These are phyloP conservation scores for Mortierella antarctica DNA, from an alignment of 192 early-diverging fungal genomes.

Conservation along the genomic window DNA sequence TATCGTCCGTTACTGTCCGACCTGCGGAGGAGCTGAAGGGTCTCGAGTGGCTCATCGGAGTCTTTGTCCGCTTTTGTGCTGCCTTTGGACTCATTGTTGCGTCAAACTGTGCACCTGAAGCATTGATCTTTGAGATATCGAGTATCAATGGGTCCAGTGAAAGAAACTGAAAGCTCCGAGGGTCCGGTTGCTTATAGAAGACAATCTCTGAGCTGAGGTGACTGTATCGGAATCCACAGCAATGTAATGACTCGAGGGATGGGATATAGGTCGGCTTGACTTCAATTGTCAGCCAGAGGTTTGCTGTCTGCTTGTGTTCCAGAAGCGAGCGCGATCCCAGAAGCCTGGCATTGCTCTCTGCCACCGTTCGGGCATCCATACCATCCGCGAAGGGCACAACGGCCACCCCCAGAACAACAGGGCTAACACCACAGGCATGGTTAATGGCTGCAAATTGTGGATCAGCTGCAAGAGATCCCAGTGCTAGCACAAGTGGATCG, in stretches of 20 bases:
- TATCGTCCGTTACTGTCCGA: slow-evolving; percentile 45
- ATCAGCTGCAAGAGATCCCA: slow-evolving; percentile 29
- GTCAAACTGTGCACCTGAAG: slow-evolving; percentile 37
- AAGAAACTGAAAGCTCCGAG: slow-evolving; percentile 70
- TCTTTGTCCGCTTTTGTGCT: slow-evolving; percentile 52
- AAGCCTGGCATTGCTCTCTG: slow-evolving; percentile 37
- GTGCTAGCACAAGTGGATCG: slow-evolving; percentile 26
- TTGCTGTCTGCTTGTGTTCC: slow-evolving; percentile 50
- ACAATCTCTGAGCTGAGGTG: slow-evolving; percentile 62
- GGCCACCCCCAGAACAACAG: slow-evolving; percentile 41
- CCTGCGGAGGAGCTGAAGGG: slow-evolving; percentile 31
- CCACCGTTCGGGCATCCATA: slow-evolving; percentile 27
- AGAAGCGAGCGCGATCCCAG: slow-evolving; percentile 25
- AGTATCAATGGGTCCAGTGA: slow-evolving; percentile 73
- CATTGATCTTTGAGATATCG: slow-evolving; percentile 66
- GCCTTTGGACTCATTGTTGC: slow-evolving; percentile 51
- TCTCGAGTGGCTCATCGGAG: slow-evolving; percentile 24
- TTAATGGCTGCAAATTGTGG: slow-evolving; percentile 38
- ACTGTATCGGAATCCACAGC: slow-evolving; percentile 54
- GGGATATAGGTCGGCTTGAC: slow-evolving; percentile 56
- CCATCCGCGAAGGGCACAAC: slow-evolving; percentile 43
- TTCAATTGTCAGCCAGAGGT: slow-evolving; percentile 57
- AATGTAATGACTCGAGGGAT: slow-evolving; percentile 49
- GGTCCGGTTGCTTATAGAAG: slow-evolving; percentile 69
- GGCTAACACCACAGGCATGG: slow-evolving; percentile 29